A percentile compares a stretch with the other conserved stretches of the same genome.
phyloP scores from a whole-genome alignment of 2,329 filamentous ascomycete species.

The Coleophoma crateriformis region DNA sequence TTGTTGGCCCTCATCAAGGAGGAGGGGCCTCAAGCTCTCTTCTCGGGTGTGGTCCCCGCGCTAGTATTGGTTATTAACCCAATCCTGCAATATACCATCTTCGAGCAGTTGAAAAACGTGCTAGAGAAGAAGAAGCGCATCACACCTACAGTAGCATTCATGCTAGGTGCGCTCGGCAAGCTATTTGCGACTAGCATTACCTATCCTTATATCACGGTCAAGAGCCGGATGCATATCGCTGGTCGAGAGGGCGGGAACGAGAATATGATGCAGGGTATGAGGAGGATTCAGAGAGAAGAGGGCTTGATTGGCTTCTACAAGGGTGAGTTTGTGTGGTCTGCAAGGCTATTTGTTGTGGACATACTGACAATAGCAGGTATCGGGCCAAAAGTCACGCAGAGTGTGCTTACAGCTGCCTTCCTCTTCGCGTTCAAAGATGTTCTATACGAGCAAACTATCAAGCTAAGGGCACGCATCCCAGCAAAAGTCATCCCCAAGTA shows the following conservation, averaged over 20 bases:
- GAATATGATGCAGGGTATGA: slow-evolving; percentile 72
- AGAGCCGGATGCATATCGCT: slow-evolving; percentile 95
- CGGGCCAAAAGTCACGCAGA: slow-evolving; percentile 93
- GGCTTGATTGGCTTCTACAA: slow-evolving; percentile 92
- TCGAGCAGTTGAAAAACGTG: slow-evolving; percentile 93
- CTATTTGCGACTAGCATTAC: slow-evolving; percentile 89
- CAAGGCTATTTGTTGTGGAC: slow-evolving; percentile 11
- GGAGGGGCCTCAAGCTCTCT: slow-evolving; percentile 80
- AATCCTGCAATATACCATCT: slow-evolving; percentile 97
- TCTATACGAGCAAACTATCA: slow-evolving; percentile 77
- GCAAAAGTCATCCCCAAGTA: slow-evolving; percentile 13
- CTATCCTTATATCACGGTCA: slow-evolving; percentile 98
- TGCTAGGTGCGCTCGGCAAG: slow-evolving; percentile 89
- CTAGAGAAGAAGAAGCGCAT: slow-evolving; percentile 72
- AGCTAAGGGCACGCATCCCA: slow-evolving; percentile 42
- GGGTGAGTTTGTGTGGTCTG: slow-evolving; percentile 46
- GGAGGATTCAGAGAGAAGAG: slow-evolving; percentile 77
- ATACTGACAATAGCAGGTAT: slow-evolving; percentile 56
- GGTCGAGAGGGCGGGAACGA: slow-evolving; percentile 70
- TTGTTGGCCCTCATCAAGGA: slow-evolving; percentile 74
- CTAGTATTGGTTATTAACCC: slow-evolving; percentile 95
- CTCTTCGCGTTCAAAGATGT: slow-evolving; percentile 98
- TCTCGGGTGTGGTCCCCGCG: slow-evolving; percentile 87
- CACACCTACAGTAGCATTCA: slow-evolving; percentile 82
- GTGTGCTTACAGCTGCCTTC: slow-evolving; percentile 91